phyloP scores from a whole-genome alignment of 352 stramenopile species.

The Pythium myriotylum region DNA sequence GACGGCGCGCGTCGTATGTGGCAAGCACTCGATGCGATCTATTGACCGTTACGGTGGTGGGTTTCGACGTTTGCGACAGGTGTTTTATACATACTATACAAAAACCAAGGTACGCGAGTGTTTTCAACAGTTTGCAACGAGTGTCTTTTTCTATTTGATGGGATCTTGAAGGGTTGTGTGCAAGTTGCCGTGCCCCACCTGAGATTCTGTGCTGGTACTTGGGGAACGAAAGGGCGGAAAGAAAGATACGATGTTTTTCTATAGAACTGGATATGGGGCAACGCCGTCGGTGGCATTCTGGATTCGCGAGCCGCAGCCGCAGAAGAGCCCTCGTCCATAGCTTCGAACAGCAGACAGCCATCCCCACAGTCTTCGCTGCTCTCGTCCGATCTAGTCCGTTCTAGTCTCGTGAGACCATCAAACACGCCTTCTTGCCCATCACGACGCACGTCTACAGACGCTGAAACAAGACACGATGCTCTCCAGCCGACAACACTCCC shows the following conservation, averaged over 20 bases:
- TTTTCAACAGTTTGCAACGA: slow-evolving; percentile 18
- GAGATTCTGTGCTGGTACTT: neutral
- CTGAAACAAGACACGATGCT: neutral
- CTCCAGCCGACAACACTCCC: slow-evolving; percentile 5
- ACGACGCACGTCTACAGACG: neutral
- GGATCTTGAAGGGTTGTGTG: slow-evolving; percentile 32
- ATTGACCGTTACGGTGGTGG: slow-evolving; percentile 25
- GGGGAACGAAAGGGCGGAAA: slow-evolving; percentile 36
- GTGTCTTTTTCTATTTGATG: slow-evolving; percentile 34
- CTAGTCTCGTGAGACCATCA: neutral
- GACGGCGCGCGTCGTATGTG: slow-evolving; percentile 61
- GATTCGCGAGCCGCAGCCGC: slow-evolving; percentile 4
- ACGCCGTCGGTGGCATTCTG: slow-evolving; percentile 8
- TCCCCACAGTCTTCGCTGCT: no score
- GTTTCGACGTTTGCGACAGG: slow-evolving; percentile 16
- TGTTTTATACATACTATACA: slow-evolving; percentile 19
- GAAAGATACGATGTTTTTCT: slow-evolving; percentile 38
- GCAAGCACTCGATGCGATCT: slow-evolving; percentile 42
- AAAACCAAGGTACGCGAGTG: neutral
- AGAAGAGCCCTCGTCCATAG: neutral
- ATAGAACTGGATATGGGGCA: slow-evolving; percentile 34
- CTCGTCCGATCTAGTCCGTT: no score
- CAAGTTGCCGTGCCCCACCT: slow-evolving; percentile 3
- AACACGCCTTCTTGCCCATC: neutral
- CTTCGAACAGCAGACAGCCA: slow-evolving; percentile 1